Base-by-base conservation (phyloP, 352 stramenopile genomes). In the Lagenidium sp. region DNA sequence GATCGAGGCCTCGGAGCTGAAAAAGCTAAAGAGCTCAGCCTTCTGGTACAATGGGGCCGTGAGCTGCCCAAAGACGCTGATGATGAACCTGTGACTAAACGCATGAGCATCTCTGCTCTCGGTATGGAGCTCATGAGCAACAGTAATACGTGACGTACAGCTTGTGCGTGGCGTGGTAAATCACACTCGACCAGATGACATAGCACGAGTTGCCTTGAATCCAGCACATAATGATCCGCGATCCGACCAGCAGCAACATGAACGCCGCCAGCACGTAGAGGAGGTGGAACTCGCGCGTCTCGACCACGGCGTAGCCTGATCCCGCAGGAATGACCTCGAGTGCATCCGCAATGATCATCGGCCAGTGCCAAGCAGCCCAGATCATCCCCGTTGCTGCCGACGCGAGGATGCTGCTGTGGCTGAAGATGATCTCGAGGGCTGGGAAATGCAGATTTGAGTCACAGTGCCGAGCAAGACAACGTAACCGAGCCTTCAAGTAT, bases 191-290 rank as follows among this genome's bases (percentile, higher is more conserved):
- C 81, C 81, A 93, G 60, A 93, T 91, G 49, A 89, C 70, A 57
- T 88, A 87, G 68, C 69, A 81, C 29, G 81, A 85, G 45, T 89
- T 89, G 61, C 81, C 81, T 54, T 93, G 81, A 48, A 93, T 91
- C 81, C 81, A 93, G 65, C 81, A 91, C 81, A 93, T 93, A 55
- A 88, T 93, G 61, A 93, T 87, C 35, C 81, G 81, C 20, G 81
- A 86, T 13, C 81, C 81, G 19, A 93, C 61, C 16, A 91, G 60
- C 39, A 93, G 51, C 1, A 91, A 56, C 21, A 78, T 93, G 42
- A 93, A 91, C 19, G 83, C 63, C 15, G 63, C 50, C 16, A 93
- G 63, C 38, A 93, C 78, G 54, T 89, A 91, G 48, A 85, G 26
- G 22, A 93, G 36, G 39, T 91, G 68, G 50, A 85, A 93, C 29